A percentile compares a stretch with the other conserved stretches of the same genome.
These are phyloP conservation scores for Castanea crenata DNA, from an alignment of 306 rosid species.

Conservation along the genomic window DNA sequence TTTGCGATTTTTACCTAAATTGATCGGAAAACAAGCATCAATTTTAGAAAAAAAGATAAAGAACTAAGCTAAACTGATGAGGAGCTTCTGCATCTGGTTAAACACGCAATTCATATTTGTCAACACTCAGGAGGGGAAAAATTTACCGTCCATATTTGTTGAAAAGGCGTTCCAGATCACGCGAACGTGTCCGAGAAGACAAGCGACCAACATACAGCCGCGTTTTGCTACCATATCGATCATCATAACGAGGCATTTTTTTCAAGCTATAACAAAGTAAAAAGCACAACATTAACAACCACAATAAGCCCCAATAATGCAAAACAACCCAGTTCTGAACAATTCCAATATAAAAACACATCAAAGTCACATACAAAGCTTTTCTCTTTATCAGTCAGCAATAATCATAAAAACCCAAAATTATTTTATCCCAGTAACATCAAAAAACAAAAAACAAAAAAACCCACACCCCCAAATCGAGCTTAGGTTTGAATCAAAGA, in stretches of 20 bases:
- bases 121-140: not conserved
- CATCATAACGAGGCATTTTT: conserved; percentile 81
- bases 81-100: not conserved
- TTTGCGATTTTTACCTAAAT: not conserved
- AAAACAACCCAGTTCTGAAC: not conserved
- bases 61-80: not conserved
- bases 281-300: not conserved
- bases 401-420: not conserved
- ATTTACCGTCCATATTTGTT: conserved; percentile 72
- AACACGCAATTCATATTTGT: not conserved
- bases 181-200: conserved; percentile 65
- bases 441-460: not conserved
- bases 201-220: conserved; percentile 77
- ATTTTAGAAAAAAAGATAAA: not conserved
- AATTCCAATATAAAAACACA: not conserved
- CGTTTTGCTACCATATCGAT: conserved; percentile 58
- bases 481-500: not conserved
- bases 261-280: conserved; percentile 16
- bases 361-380: not conserved
- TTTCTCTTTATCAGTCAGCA: not conserved
- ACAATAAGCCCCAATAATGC: not conserved
- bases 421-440: not conserved
- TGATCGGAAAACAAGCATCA: not conserved
- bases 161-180: conserved; percentile 67
- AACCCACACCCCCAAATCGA: not conserved